Base-by-base conservation (phyloP, 2,329 filamentous ascomycete species). In the Cryoendolithus antarcticus region DNA sequence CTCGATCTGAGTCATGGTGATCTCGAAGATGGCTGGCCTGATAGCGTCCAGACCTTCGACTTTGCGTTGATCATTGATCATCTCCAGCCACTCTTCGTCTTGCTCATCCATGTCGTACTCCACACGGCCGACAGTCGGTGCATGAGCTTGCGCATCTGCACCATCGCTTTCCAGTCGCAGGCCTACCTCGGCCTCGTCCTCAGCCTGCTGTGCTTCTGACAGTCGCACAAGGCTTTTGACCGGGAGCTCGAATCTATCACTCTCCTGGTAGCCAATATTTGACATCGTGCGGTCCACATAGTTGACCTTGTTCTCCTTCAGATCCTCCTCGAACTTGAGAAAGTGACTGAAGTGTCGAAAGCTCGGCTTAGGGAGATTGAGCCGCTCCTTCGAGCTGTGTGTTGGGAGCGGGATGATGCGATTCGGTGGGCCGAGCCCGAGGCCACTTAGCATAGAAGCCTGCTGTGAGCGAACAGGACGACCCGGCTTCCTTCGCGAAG, bases 81-180 rank as follows among this genome's bases (percentile, higher is more conserved):
- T 75, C 50, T 91, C 82, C 19, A 98, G 68, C 91, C 91, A 98
- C 65, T 88, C 86, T 49, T 94, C 86, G 59, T 98, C 91, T 56
- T 98, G 91, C 62, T 98, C 91, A 56, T 98, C 91, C 91, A 98
- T 98, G 60, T 98, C 91, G 59, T 98, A 98, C 58, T 98, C 91
- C 12, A 98, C 91, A 41, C 85, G 79, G 9, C 86, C 85, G 30
- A 93, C 56, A 8, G 60, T 55, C 12, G 63, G 56, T 3, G 58
- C 72, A 4, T 66, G 64, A 30, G 67, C 62, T 38, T 72, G 67
- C 4, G 64, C 57, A 34, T 83, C 79, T n/a, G 48, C 48, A 6
- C 71, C 72, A 35, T 83, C 81, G 11, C 66, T 66, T 45, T 72
- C 74, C 11, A 71, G 55, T 12, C 66, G 62, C 15, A 68, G 63